Conservation (phyloP, 2,329 filamentous ascomycete species). For the Ascosphaera acerosa region DNA sequence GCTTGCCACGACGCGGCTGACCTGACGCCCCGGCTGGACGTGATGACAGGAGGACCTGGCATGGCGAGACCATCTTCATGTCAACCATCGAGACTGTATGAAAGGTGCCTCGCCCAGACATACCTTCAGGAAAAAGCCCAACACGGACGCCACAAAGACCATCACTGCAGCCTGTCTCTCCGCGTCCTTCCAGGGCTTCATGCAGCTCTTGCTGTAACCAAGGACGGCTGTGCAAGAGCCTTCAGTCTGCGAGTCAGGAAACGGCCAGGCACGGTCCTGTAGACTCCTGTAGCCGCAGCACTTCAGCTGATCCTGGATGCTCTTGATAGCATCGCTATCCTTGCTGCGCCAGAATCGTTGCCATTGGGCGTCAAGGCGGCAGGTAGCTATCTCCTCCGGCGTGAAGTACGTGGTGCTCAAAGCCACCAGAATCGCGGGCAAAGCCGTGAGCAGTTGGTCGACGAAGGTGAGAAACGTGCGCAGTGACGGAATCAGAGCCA, state of each 20-base stretch:
- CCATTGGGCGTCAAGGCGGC: constrained; percentile 5
- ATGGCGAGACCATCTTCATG: background rate
- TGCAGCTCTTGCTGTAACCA: constrained; percentile 4
- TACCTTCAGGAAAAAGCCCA: constrained; percentile 2
- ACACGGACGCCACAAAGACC: constrained; percentile 3
- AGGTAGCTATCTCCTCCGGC: constrained; percentile 3
- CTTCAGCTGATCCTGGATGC: constrained; percentile 4
- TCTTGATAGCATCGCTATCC: constrained; percentile 4
- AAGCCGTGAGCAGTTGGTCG: constrained; percentile 1
- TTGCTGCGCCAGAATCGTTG: constrained; percentile 3
- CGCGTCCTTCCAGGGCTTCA: constrained; percentile 2
- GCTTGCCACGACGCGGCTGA: background rate
- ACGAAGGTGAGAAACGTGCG: constrained; percentile 1
- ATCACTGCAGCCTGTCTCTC: constrained; percentile 3
- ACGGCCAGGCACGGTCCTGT: constrained; percentile 4
- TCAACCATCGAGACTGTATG: background rate
- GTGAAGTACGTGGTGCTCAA: constrained; percentile 3
- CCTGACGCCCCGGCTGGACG: background rate
- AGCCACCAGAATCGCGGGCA: constrained; percentile 3
- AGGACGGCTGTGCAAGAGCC: constrained; percentile 1
- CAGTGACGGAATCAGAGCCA: background rate
- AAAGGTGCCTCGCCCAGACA: background rate
- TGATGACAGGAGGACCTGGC: background rate
- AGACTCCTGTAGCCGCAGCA: constrained; percentile 5
- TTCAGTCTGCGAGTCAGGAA: constrained; percentile 1